Percentiles rank a stretch among this genome's conserved stretches.
Conservation (phyloP, 2,329 filamentous ascomycete species). For the Ceratocystis huliohia region DNA sequence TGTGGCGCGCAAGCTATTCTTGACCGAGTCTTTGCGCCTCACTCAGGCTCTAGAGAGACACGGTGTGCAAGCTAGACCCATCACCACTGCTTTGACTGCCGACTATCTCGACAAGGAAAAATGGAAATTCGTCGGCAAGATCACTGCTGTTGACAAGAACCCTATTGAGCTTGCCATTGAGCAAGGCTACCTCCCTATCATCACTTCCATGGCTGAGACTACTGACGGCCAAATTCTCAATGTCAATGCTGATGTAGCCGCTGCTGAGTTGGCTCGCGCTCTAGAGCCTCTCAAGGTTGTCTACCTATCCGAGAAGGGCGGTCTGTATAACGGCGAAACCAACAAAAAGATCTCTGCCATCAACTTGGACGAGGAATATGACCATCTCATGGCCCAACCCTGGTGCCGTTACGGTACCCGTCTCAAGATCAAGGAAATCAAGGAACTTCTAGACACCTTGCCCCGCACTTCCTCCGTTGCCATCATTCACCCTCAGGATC, state of each 20-base stretch:
- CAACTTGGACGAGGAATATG: conserved; percentile 93
- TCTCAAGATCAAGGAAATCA: conserved; percentile 95
- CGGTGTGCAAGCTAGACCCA: conserved; percentile 76
- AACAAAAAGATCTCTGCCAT: conserved; percentile 93
- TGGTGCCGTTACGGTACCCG: conserved; percentile 94
- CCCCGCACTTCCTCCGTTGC: conserved; percentile 89
- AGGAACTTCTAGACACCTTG: conserved; percentile 77
- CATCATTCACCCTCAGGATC: conserved; percentile 89
- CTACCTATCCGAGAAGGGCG: conserved; percentile 96
- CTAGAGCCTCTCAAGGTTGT: conserved; percentile 94
- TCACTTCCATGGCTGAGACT: conserved; percentile 94
- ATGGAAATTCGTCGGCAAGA: conserved; percentile 90
- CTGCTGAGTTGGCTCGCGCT: conserved; percentile 77
- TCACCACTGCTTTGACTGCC: conserved; percentile 83
- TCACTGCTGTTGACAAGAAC: conserved; percentile 79
- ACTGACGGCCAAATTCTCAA: conserved; percentile 86
- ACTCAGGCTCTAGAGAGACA: conserved; percentile 80
- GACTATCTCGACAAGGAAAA: conserved; percentile 95
- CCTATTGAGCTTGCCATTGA: conserved; percentile 86
- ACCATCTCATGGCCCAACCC: conserved; percentile 78
- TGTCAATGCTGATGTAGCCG: conserved; percentile 94
- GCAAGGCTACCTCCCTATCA: conserved; percentile 79
- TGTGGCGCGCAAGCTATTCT: conserved; percentile 80
- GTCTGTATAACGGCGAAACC: conserved; percentile 85
- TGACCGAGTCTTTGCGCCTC: conserved; percentile 89